Evolutionary conservation across 352 stramenopile genomes (phyloP), one percentile per base, ranked within the genome.

Genomic region (Pythium rhizo-oryzae): DNA sequence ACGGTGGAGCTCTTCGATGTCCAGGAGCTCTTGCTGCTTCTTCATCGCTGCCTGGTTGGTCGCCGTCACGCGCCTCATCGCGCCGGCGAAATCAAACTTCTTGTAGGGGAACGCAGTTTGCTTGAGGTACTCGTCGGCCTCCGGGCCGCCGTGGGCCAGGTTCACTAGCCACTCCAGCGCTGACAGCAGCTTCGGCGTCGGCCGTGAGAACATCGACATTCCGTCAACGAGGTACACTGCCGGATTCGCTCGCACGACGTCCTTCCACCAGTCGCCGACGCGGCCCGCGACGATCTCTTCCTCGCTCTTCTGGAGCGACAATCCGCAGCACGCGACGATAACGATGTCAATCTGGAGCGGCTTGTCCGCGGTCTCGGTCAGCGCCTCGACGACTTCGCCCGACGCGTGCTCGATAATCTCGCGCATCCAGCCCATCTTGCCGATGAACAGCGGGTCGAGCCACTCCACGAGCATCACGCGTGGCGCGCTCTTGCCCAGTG

Each of bases 171-270:
- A 92, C 62, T 89, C 81, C 2, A 92, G 66, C 33, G 79, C 81
- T 1, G 80, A 25, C 3, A 92, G 59, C 15, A 92, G 72, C 11
- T 83, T 80, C 1, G 69, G 67, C 19, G 81, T 89, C n/a, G 84
- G 84, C 19, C 84, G 77, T 13, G 84, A 87, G 67, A 92, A 90
- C 78, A 90, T 90, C 64, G 82, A 75, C 49, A 80, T 92, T 49
- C 84, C 84, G 50, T 92, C 81, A n/a, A 90, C 84, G 35, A 92
- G 63, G 16, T 79, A 79, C 12, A 89, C 71, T 4, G 49, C 28
- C 5, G 81, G 78, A 33, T 70, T 56, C 9, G 24, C 35, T n/a
- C 33, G 28, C 19, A 75, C 39, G 41, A 76, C 47, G 15, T 70
- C 54, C 21, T 60, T 59, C 79, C 79, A 87, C 79, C 79, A 87